Percentiles rank a stretch among this genome's conserved stretches.
These are phyloP conservation scores for Selaginella tamariscina DNA, from an alignment of 75 land plant species.

Conservation along the genomic window DNA sequence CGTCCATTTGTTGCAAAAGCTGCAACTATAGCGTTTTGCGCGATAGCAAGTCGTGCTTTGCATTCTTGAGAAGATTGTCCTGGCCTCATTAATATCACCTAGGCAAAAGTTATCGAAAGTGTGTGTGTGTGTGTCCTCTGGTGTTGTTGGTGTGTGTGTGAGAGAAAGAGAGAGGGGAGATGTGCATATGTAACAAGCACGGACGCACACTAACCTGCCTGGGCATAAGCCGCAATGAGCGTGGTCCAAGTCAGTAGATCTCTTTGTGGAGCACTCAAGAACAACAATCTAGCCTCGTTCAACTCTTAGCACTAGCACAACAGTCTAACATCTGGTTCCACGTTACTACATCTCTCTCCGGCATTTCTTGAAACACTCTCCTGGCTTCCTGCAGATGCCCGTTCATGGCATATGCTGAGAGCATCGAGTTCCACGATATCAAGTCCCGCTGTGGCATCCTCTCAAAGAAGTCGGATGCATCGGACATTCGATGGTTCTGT, in stretches of 20 bases:
- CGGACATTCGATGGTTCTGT: not conserved
- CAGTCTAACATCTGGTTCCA: not conserved
- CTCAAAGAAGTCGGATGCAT: not conserved
- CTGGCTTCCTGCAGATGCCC: not conserved
- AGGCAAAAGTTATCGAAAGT: too few species aligned
- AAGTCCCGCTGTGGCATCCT: not conserved
- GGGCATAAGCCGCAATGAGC: not conserved
- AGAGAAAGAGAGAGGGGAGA: too few species aligned
- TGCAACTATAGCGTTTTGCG: conserved; percentile 7
- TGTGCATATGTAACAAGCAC: too few species aligned
- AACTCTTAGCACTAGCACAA: not conserved
- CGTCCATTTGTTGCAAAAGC: conserved; percentile 9
- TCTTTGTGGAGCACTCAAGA: not conserved
- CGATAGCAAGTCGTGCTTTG: not conserved
- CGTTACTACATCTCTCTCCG: not conserved
- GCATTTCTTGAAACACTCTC: not conserved
- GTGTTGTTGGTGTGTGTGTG: too few species aligned
- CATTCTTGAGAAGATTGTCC: not conserved
- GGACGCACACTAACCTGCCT: not conserved
- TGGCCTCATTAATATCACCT: not conserved
- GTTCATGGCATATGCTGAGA: not conserved
- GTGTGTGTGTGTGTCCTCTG: too few species aligned
- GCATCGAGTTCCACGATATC: not conserved
- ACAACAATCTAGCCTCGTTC: not conserved
- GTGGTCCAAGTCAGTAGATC: not conserved